Evolutionary conservation across 2,329 filamentous ascomycete genomes (phyloP).

Genomic region (Diaporthe australafricana): DNA sequence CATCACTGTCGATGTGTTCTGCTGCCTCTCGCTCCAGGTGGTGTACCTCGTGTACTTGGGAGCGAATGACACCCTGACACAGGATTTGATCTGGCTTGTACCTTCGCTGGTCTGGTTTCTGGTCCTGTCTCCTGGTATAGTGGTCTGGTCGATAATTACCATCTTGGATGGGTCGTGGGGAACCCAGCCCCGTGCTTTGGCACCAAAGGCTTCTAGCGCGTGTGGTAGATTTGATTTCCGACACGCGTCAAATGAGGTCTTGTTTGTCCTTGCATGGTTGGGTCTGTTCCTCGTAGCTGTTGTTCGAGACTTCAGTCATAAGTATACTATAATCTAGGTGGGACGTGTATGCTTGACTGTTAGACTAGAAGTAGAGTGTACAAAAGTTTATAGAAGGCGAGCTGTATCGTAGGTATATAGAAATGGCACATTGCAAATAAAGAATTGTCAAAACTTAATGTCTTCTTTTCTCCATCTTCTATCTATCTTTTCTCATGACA

Average conservation of each 20-base stretch:
- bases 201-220: not conserved
- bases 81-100: slow-evolving; percentile 8
- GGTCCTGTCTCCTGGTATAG: not conserved
- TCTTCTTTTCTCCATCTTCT: too few relatives aligned
- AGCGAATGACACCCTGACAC: not conserved
- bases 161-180: slow-evolving; percentile 19
- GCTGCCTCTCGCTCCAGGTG: slow-evolving; percentile 17
- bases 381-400: too few relatives aligned
- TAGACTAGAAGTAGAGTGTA: too few relatives aligned
- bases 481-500: too few relatives aligned
- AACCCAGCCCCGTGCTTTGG: not conserved
- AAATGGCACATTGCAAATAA: too few relatives aligned
- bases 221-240: not conserved
- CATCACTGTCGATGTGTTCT: not conserved
- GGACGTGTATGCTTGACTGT: too few relatives aligned
- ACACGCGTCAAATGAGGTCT: not conserved
- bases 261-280: not conserved
- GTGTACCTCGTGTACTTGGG: not conserved
- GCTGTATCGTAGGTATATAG: too few relatives aligned
- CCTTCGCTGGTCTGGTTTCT: slow-evolving; percentile 18
- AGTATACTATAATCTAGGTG: not conserved
- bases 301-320: not conserved
- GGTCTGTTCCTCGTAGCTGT: not conserved
- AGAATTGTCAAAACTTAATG: too few relatives aligned
- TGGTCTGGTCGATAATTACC: not conserved